A percentile compares a stretch with the other conserved stretches of the same genome.
phyloP scores from a whole-genome alignment of 2,329 filamentous ascomycete genomes.

The Fusarium sp. region DNA sequence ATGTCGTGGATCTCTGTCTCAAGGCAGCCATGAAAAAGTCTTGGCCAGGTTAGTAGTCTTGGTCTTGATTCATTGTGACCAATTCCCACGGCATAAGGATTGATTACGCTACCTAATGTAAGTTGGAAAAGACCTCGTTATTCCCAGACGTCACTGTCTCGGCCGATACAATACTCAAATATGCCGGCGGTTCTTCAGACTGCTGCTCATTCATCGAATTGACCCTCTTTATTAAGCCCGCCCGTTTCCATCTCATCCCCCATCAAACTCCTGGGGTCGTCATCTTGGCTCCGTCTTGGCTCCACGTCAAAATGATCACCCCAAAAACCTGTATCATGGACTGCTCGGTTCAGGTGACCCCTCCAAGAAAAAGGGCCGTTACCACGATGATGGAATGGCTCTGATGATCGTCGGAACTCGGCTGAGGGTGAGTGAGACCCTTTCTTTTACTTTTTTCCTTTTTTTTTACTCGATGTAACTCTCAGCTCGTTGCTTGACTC shows the following conservation, averaged over 20 bases:
- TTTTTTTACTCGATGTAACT: neutral
- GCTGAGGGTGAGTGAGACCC: neutral
- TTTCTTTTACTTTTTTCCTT: neutral
- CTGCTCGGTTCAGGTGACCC: conserved; percentile 15
- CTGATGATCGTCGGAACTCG: conserved; percentile 21
- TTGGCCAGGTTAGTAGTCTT: neutral
- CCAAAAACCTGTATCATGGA: conserved; percentile 18
- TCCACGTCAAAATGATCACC: conserved; percentile 10
- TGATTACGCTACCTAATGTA: neutral
- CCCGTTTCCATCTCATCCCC: neutral
- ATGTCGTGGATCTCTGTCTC: neutral
- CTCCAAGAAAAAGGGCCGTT: conserved; percentile 9
- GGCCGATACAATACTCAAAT: neutral
- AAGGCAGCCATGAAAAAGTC: neutral
- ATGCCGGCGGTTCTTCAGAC: neutral
- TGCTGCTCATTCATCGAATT: neutral
- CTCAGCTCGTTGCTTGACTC: conserved; percentile 3
- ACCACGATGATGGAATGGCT: conserved; percentile 3
- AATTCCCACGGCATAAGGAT: neutral
- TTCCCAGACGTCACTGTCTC: neutral
- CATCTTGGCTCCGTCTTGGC: conserved; percentile 21
- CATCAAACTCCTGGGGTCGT: neutral
- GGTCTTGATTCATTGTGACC: neutral
- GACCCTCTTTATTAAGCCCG: conserved; percentile 14
- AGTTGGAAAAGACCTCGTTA: neutral